These are phyloP conservation scores for Candida jianshihensis DNA, from an alignment of 805 yeast genomes.

Conservation along the genomic window DNA sequence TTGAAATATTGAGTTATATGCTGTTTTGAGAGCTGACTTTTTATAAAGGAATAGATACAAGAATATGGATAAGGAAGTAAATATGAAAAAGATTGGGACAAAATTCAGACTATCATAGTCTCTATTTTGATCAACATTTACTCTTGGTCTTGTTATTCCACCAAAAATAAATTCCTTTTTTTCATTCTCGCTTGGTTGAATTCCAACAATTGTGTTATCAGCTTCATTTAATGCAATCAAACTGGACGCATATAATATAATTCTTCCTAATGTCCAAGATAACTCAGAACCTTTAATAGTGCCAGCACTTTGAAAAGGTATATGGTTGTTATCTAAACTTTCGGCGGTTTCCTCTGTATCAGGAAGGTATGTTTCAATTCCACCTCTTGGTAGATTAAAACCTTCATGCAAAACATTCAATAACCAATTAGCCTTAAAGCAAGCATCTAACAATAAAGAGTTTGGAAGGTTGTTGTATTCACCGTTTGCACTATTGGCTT, in stretches of 20 bases:
- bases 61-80: constrained; percentile 2
- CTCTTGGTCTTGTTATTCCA: constrained; percentile 6
- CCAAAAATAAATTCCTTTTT: constrained; percentile 17
- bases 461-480: constrained; percentile 50
- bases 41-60: constrained; percentile 9
- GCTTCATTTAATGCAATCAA: constrained; percentile 7
- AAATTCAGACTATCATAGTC: constrained; percentile 3
- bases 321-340: constrained; percentile 25
- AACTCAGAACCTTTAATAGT: constrained; percentile 77
- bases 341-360: constrained; percentile 11
- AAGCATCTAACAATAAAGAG: constrained; percentile 61
- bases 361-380: constrained; percentile 36
- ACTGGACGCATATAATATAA: constrained; percentile 74
- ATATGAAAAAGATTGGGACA: constrained; percentile 7
- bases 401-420: constrained; percentile 65
- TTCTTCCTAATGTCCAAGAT: constrained; percentile 94
- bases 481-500: constrained; percentile 43
- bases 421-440: constrained; percentile 96
- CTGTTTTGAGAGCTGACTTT: constrained; percentile 8
- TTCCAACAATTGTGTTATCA: constrained; percentile 13
- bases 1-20: constrained; percentile 10
- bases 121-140: constrained; percentile 2
- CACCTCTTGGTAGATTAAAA: constrained; percentile 66
- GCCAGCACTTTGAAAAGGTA: constrained; percentile 79
- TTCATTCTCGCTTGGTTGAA: constrained; percentile 20